Evolutionary conservation across 139 green algal species (phyloP), one percentile per base, ranked within the genome.

Genomic region (Pleodorina starrii): DNA sequence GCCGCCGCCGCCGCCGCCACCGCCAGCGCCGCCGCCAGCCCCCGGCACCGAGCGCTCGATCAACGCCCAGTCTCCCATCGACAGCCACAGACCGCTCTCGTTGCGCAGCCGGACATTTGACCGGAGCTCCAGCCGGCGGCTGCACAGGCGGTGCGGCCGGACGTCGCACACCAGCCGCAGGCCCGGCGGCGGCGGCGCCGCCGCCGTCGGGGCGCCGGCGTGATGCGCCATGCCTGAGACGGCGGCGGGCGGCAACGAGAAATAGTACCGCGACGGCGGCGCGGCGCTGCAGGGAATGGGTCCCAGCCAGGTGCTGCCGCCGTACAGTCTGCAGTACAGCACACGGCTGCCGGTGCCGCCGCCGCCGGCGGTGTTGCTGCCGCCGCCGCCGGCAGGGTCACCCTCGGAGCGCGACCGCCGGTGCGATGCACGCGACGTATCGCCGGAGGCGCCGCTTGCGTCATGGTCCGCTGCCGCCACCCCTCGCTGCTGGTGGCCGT

Each of bases 41-140:
- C 19, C 32, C 21, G 25, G 25, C 74, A 12, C 44, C 44, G 44
- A 6, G 12, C 69, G 14, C 0, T 82, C 90, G 38, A 84, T 35
- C 7, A 79, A 43, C 0, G 59, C 79, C 35, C 75, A 87, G 36
- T 87, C 75, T 6, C 94, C 94, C 3, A 94, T 38, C 19, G 90
- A 87, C 50, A 96, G 82, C 25, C 74, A 50, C 27, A 93, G 43
- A 10, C 63, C 69, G 21, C 82, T 94, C 32, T 48, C 54, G 89
- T 96, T 96, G 40, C 88, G 51, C 27, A 96, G 79, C 69, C 91
- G 76, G 54, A 96, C 87, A 5, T 90, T 91, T 7, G 88, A 93
- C 75, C 95, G 93, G 19, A 96, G 35, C 0, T 79, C 81, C 16
- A 96, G 40, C 0, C 85, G 92, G 36, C 89, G 83, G 38, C 91